These are phyloP conservation scores for Penicillium concentricum DNA, from an alignment of 2,329 filamentous ascomycete genomes.

Conservation along the genomic window DNA sequence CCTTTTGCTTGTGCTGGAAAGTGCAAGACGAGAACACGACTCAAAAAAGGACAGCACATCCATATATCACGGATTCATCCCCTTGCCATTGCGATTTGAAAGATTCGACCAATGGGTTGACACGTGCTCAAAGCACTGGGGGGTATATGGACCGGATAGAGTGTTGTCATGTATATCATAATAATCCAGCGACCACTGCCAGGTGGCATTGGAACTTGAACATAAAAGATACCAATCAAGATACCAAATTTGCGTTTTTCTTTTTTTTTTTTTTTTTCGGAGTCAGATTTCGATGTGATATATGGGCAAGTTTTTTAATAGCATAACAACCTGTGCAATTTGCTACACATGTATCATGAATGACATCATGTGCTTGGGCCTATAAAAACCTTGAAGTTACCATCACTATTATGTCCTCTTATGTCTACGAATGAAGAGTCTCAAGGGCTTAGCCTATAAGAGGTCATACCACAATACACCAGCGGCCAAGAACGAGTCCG, in stretches of 20 bases:
- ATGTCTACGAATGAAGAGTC: neutral
- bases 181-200: too few relatives aligned
- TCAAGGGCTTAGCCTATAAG: neutral
- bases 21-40: neutral
- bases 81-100: neutral
- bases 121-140: neutral
- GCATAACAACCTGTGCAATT: neutral
- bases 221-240: conserved; percentile 3
- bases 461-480: neutral
- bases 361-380: neutral
- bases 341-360: neutral
- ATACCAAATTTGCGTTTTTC: conserved; percentile 5
- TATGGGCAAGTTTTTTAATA: neutral
- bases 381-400: neutral
- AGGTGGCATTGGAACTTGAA: neutral
- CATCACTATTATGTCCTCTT: neutral
- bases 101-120: neutral
- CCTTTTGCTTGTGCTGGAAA: neutral
- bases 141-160: neutral
- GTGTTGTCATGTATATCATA: neutral
- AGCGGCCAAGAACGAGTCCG: neutral
- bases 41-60: neutral
- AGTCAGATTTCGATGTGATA: neutral
- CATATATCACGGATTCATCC: neutral
- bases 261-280: neutral